Percentiles rank a stretch among this genome's conserved stretches.
These are phyloP conservation scores for Datisca glomerata DNA, from an alignment of 306 rosid genomes.

Conservation along the genomic window DNA sequence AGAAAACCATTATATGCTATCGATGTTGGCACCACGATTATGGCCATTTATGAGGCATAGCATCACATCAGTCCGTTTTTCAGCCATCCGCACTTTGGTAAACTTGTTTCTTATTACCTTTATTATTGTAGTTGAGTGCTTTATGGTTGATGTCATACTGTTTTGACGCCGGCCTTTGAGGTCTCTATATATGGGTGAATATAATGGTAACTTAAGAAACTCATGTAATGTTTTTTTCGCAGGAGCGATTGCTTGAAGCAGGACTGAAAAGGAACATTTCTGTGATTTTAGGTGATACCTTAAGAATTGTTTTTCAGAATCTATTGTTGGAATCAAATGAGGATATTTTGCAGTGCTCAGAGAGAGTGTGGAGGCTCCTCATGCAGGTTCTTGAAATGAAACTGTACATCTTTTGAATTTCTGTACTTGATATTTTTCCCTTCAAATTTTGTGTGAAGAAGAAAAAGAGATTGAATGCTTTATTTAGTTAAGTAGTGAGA, in stretches of 20 bases:
- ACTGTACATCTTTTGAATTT: not conserved
- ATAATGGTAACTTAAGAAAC: too few species aligned
- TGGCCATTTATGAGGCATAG: conserved; percentile 99
- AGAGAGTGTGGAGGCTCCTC: conserved; percentile 95
- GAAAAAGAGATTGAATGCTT: too few species aligned
- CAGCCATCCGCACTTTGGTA: conserved; percentile 96
- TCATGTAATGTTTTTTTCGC: conserved; percentile 8
- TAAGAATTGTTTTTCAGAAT: conserved; percentile 89
- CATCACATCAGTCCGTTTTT: conserved; percentile 79
- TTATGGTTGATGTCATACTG: not conserved
- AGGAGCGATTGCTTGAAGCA: conserved; percentile 97
- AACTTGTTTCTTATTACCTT: conserved; percentile 8
- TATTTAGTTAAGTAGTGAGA: too few species aligned
- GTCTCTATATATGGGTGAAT: not conserved
- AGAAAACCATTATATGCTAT: conserved; percentile 69
- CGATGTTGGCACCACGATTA: conserved; percentile 73
- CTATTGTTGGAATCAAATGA: conserved; percentile 82
- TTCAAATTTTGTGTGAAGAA: too few species aligned
- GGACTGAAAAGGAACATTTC: conserved; percentile 63
- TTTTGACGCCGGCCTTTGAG: not conserved
- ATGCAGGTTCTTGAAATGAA: conserved; percentile 49
- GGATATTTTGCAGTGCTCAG: conserved; percentile 75
- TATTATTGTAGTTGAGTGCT: not conserved
- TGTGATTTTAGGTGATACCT: conserved; percentile 78
- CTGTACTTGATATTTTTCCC: not conserved